These are phyloP conservation scores for Areca catechu DNA, from an alignment of 176 grass and related monocot genomes.

Conservation along the genomic window DNA sequence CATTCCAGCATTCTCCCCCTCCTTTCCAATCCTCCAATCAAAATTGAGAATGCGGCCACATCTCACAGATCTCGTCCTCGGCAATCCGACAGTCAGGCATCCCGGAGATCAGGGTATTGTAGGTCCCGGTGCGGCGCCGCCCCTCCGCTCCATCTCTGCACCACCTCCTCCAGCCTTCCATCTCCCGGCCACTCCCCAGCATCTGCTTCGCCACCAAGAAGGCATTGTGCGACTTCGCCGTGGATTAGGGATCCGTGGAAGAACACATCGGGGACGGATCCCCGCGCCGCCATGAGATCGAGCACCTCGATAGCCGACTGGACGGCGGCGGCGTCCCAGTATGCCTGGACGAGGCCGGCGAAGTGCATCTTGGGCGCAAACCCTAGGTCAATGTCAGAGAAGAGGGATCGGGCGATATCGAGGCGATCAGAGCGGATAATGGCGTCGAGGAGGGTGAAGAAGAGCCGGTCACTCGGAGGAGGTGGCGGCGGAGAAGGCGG, in stretches of 20 bases:
- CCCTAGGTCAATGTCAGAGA: too few relatives aligned
- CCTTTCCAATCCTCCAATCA: constrained; percentile 4
- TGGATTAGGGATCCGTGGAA: constrained; percentile 9
- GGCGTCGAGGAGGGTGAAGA: too few relatives aligned
- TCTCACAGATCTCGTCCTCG: neutral
- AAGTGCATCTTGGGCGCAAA: too few relatives aligned
- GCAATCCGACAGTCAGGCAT: neutral
- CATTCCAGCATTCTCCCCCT: neutral
- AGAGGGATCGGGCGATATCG: too few relatives aligned
- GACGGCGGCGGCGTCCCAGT: neutral
- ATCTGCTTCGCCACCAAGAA: constrained; percentile 1
- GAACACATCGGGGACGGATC: neutral
- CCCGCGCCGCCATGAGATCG: neutral
- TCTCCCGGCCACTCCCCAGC: neutral
- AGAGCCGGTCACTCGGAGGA: too few relatives aligned
- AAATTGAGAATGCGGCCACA: constrained; percentile 5
- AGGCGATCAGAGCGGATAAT: too few relatives aligned
- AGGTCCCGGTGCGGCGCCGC: neutral
- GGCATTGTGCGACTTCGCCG: neutral
- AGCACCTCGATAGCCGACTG: neutral
- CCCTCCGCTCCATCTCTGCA: neutral
- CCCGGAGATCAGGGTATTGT: neutral
- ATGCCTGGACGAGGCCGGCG: neutral
- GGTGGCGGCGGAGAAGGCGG: too few relatives aligned
- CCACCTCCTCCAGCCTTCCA: neutral